Percentiles rank a stretch among this genome's conserved stretches.
Conservation (phyloP, 768 basidiomycete genomes). For the Podaxis pistillaris region DNA sequence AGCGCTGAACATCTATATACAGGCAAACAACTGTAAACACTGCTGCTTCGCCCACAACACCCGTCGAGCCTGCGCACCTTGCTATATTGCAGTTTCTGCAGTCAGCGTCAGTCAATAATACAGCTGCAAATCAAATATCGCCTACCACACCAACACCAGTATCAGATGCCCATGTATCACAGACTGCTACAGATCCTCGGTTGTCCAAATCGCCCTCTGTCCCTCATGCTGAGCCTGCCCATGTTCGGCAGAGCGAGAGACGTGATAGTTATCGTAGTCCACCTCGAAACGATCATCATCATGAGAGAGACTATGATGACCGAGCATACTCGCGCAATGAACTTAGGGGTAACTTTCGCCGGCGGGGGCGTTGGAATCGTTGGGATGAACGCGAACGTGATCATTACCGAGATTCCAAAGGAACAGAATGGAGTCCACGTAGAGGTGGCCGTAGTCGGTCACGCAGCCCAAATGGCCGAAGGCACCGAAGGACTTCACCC, state of each 20-base stretch:
- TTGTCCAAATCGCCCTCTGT: constrained; percentile 22
- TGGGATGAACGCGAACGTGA: constrained; percentile 65
- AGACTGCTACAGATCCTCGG: constrained; percentile 11
- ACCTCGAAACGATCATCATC: constrained; percentile 40
- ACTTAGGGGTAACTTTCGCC: constrained; percentile 52
- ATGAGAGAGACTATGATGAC: constrained; percentile 51
- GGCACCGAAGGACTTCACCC: constrained; percentile 48
- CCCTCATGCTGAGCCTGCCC: constrained; percentile 1
- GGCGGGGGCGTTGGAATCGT: constrained; percentile 46
- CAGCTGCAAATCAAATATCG: constrained; percentile 4
- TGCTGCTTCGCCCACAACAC: constrained; percentile 26
- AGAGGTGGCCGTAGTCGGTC: constrained; percentile 65
- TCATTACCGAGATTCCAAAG: constrained; percentile 41
- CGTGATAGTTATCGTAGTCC: constrained; percentile 49
- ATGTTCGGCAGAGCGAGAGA: constrained; percentile 18
- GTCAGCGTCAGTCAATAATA: constrained; percentile 10
- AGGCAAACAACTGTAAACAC: constrained; percentile 69
- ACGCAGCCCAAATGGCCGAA: constrained; percentile 68
- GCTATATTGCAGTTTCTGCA: constrained; percentile 72
- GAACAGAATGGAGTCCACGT: constrained; percentile 36
- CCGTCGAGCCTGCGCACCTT: constrained; percentile 56
- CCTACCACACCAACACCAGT: constrained; percentile 3
- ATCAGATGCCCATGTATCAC: constrained; percentile 11
- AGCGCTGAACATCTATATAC: constrained; percentile 4
- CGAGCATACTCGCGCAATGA: constrained; percentile 51